Conservation (phyloP, 768 basidiomycete species). For the Boletus insuetus region DNA sequence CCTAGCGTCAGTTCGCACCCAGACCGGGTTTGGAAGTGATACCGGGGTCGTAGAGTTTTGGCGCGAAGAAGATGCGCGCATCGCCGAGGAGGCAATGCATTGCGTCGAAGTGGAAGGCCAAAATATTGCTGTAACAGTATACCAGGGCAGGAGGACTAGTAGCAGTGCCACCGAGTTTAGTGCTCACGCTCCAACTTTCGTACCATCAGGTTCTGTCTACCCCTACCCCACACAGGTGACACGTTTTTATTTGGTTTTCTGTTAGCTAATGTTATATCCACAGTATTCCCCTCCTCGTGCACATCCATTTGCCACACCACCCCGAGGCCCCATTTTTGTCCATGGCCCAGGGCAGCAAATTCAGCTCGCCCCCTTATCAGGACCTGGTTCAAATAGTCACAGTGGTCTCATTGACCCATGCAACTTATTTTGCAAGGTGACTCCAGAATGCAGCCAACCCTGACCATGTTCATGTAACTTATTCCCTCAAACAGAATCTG, state of each 20-base stretch:
- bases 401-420: constrained; percentile 89
- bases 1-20: constrained; percentile 71
- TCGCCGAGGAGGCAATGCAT: constrained; percentile 79
- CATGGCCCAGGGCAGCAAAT: constrained; percentile 92
- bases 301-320: constrained; percentile 44
- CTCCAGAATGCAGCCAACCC: constrained; percentile 6
- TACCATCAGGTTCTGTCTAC: constrained; percentile 66
- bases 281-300: constrained; percentile 71
- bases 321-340: constrained; percentile 51
- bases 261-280: not conserved
- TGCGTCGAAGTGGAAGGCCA: constrained; percentile 80
- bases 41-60: constrained; percentile 82
- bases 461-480: constrained; percentile 3
- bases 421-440: constrained; percentile 85
- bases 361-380: constrained; percentile 69
- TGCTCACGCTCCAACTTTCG: constrained; percentile 69
- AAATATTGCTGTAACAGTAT: constrained; percentile 81
- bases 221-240: constrained; percentile 61
- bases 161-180: constrained; percentile 65
- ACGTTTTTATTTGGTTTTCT: constrained; percentile 4
- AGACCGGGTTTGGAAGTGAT: constrained; percentile 73
- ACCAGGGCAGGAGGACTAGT: constrained; percentile 60
- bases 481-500: constrained; percentile 56
- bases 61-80: constrained; percentile 80
- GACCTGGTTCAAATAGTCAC: constrained; percentile 79